Percentiles rank a stretch among this genome's conserved stretches.
phyloP scores from a whole-genome alignment of 352 stramenopile species.

The Globisporangium viniferum region DNA sequence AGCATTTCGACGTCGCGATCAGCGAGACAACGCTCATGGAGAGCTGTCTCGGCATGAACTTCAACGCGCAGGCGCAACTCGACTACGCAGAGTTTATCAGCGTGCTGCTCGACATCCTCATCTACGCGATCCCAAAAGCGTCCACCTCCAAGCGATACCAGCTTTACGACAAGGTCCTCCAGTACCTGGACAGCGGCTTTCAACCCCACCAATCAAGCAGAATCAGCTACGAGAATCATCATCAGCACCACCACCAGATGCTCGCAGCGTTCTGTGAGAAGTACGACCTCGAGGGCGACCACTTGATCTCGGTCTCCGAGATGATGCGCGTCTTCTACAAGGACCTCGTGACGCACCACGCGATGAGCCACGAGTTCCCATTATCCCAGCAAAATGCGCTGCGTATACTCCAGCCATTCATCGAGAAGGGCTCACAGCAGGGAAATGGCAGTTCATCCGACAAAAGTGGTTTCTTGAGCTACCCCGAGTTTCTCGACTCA shows the following conservation, averaged over 20 bases:
- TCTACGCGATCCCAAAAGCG: slow-evolving; percentile 36
- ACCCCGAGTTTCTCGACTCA: slow-evolving; percentile 32
- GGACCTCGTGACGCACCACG: slow-evolving; percentile 39
- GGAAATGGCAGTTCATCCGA: too few relatives aligned
- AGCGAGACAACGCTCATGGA: slow-evolving; percentile 43
- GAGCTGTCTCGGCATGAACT: slow-evolving; percentile 61
- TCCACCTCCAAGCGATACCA: slow-evolving; percentile 20
- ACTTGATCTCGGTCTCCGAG: slow-evolving; percentile 34
- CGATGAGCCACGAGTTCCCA: slow-evolving; percentile 25
- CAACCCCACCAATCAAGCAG: neutral
- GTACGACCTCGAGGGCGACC: slow-evolving; percentile 37
- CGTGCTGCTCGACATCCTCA: slow-evolving; percentile 52
- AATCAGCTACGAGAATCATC: neutral
- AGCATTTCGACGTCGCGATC: slow-evolving; percentile 32
- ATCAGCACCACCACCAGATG: slow-evolving; percentile 18
- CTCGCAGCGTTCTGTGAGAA: slow-evolving; percentile 43
- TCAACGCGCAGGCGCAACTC: slow-evolving; percentile 45
- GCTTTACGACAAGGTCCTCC: slow-evolving; percentile 21
- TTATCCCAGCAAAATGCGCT: slow-evolving; percentile 36
- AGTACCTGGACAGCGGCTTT: slow-evolving; percentile 50
- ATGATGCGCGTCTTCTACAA: slow-evolving; percentile 32
- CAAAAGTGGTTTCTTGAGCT: slow-evolving; percentile 26
- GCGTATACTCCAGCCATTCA: slow-evolving; percentile 21
- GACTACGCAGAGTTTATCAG: slow-evolving; percentile 50
- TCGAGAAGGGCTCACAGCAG: neutral